phyloP scores from a whole-genome alignment of 2,329 filamentous ascomycete species.

The Calonectria crousiana region DNA sequence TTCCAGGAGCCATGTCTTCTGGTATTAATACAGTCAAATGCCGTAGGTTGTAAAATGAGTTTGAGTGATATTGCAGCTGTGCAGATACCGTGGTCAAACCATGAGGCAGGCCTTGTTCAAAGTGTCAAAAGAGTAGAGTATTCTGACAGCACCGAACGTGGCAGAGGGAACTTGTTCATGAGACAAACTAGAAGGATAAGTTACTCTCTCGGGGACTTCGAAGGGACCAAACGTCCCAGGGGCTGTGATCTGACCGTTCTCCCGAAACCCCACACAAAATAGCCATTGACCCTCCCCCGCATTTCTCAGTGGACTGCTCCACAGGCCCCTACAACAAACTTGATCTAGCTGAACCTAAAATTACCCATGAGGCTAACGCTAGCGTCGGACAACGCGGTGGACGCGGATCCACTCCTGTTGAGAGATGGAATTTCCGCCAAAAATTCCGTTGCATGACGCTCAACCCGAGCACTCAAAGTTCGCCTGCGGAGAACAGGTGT shows the following conservation, averaged over 20 bases:
- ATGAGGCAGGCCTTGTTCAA: not conserved
- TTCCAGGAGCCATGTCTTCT: not conserved
- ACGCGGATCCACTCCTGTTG: not conserved
- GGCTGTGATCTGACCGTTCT: not conserved
- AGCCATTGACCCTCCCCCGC: constrained; percentile 7
- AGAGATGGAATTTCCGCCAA: not conserved
- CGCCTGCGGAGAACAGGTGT: not conserved
- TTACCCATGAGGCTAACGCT: not conserved
- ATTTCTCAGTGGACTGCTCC: not conserved
- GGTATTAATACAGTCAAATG: not conserved
- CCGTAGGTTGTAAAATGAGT: not conserved
- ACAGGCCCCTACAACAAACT: not conserved
- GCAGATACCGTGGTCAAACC: not conserved
- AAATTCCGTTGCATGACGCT: not conserved
- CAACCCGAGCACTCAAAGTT: not conserved
- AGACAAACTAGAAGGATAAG: not conserved
- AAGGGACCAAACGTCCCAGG: not conserved
- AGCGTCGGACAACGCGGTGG: not conserved
- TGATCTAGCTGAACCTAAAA: not conserved
- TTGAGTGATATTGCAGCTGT: not conserved
- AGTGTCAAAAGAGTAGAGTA: not conserved
- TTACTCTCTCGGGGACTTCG: not conserved
- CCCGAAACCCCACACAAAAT: constrained; percentile 10
- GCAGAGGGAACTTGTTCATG: not conserved
- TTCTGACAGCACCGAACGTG: not conserved